Evolutionary conservation across 2,329 filamentous ascomycete species (phyloP), one percentile per base, ranked within the genome.

Genomic region (Phialophora expanda): DNA sequence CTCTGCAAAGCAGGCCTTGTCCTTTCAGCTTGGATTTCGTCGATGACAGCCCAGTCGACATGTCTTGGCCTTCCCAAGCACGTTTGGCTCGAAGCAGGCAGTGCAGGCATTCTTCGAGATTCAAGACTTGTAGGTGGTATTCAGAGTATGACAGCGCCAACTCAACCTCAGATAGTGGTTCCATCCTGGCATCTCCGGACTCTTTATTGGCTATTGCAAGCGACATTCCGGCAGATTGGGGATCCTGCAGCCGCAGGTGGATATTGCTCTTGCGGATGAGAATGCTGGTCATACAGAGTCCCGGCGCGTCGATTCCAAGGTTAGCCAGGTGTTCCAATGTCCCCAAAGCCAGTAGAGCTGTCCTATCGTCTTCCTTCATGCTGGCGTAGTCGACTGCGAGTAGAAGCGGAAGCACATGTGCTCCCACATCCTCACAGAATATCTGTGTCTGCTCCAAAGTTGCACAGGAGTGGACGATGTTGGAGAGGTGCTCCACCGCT

Each of bases 71-170:
- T 77, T 59, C 76, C 69, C 34, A 79, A 79, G 55, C 73, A 78
- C n/a, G 9, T 20, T 57, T 8, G 50, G 69, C 56, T 73, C 72
- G n/a, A 71, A 71, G 32, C 67, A 75, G 74, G 71, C 69, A 78
- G 74, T 67, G 75, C 66, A 69, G 78, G 70, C 82, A 89, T 77
- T 90, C 87, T 9, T 88, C 83, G 17, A 86, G 78, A 57, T 88
- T 87, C 9, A 89, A 90, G 12, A 89, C 84, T 1, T 86, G 85
- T 20, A 93, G 80, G 30, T 89, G 82, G 75, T 93, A 92, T 75
- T 96, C 91, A 0, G 90, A 88, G 67, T 89, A 87, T 0, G 88
- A 86, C 6, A 97, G 78, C 69, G 93, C 85, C 75, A 90, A 90
- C 38, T 82, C 80, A 14, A 89, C 71, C 30, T 76, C 78, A 14